A percentile compares a stretch with the other conserved stretches of the same genome.
Conservation (phyloP, 257 asterid genomes). For the Nyctanthes arbortristis region DNA sequence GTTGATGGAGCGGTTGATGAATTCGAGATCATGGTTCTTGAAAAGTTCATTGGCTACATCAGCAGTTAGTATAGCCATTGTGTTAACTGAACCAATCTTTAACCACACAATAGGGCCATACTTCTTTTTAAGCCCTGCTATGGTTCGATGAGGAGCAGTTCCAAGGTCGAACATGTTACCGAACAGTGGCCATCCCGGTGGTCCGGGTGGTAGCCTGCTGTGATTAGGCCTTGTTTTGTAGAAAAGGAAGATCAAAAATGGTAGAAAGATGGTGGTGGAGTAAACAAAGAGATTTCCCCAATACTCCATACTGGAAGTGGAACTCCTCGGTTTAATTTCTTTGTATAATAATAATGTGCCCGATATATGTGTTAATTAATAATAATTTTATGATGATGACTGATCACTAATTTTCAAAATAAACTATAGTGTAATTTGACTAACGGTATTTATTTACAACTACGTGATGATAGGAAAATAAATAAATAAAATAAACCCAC, state of each 20-base stretch:
- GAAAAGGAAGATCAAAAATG: constrained; percentile 16
- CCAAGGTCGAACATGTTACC: constrained; percentile 58
- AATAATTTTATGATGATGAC: no score
- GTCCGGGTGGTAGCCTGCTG: constrained; percentile 43
- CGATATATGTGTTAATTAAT: no score
- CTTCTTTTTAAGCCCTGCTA: no score
- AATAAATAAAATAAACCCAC: no score
- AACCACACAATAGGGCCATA: no score
- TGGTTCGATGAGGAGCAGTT: no score
- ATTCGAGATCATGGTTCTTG: constrained; percentile 45
- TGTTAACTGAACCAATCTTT: constrained; percentile 49
- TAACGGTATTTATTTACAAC: no score
- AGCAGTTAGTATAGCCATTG: constrained; percentile 44
- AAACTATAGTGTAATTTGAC: no score
- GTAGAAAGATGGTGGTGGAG: constrained; percentile 22
- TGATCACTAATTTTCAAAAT: no score
- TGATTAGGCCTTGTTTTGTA: neutral
- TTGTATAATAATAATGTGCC: neutral
- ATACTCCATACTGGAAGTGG: no score
- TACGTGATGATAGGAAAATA: no score
- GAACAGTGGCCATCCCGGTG: constrained; percentile 51
- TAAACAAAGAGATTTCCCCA: constrained; percentile 21
- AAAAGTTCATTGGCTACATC: constrained; percentile 43
- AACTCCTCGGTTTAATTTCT: neutral
- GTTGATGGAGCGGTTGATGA: constrained; percentile 41